Percentiles rank a stretch among this genome's conserved stretches.
Conservation (phyloP, 176 grass and related monocot genomes). For the Rhipidocladum racemiflorum region DNA sequence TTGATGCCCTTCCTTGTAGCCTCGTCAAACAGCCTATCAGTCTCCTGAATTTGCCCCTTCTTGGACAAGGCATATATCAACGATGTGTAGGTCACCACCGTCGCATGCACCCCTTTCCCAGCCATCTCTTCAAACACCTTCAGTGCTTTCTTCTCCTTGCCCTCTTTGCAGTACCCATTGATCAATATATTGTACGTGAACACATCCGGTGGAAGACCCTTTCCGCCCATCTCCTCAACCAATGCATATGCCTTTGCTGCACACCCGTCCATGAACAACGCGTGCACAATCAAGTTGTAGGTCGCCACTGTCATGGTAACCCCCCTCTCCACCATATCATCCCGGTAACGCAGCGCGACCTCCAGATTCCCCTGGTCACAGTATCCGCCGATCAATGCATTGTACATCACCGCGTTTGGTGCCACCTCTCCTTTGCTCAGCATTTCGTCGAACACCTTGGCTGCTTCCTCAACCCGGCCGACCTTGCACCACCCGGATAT, state of each 20-base stretch:
- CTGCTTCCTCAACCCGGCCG: constrained; percentile 34
- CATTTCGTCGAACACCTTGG: constrained; percentile 59
- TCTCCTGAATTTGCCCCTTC: constrained; percentile 43
- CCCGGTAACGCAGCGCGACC: constrained; percentile 12
- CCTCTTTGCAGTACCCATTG: constrained; percentile 70
- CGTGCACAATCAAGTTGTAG: constrained; percentile 44
- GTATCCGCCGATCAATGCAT: constrained; percentile 35
- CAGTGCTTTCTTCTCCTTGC: constrained; percentile 58
- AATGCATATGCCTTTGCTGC: constrained; percentile 24
- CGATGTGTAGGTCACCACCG: constrained; percentile 55
- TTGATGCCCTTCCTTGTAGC: constrained; percentile 51
- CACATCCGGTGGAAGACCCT: constrained; percentile 43
- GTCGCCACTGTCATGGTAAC: constrained; percentile 28
- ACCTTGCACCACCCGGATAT: constrained; percentile 41
- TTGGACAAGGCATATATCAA: constrained; percentile 62
- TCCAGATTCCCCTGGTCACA: constrained; percentile 31
- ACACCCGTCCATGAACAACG: constrained; percentile 47
- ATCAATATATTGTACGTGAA: constrained; percentile 75
- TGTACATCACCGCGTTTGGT: constrained; percentile 44
- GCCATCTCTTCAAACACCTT: constrained; percentile 51
- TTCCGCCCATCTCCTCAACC: constrained; percentile 49
- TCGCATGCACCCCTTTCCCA: constrained; percentile 42
- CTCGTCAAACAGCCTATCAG: constrained; percentile 49
- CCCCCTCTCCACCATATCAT: constrained; percentile 44
- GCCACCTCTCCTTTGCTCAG: constrained; percentile 6